phyloP scores from a whole-genome alignment of 78 protist genomes.

The Dictyostelium brefeldianum region DNA sequence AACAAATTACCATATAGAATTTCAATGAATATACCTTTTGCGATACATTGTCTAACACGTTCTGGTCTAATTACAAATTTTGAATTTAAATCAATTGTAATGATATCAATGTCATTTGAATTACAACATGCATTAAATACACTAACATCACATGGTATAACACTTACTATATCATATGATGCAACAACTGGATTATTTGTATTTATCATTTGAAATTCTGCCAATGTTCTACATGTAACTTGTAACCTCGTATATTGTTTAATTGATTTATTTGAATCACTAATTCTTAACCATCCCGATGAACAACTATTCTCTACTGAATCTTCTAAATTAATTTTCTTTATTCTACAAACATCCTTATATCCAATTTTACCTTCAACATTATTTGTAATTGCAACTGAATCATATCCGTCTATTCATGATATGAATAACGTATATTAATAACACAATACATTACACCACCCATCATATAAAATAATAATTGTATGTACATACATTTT shows the following conservation, averaged over 20 bases:
- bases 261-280: not conserved
- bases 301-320: not conserved
- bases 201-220: conserved; percentile 39
- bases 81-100: conserved; percentile 18
- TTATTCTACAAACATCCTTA: conserved; percentile 34
- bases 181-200: conserved; percentile 41
- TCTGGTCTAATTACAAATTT: conserved; percentile 36
- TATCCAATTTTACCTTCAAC: conserved; percentile 58
- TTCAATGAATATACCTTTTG: conserved; percentile 66
- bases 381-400: conserved; percentile 60
- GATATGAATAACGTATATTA: not conserved
- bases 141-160: not conserved
- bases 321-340: not conserved
- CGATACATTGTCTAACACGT: conserved; percentile 42
- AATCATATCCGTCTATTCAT: conserved; percentile 45
- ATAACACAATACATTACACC: no score
- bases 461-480: no score
- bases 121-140: conserved; percentile 63
- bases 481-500: not conserved
- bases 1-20: conserved; percentile 10
- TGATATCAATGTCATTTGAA: conserved; percentile 53
- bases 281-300: conserved; percentile 51
- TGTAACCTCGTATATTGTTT: conserved; percentile 66
- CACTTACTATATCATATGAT: conserved; percentile 44
- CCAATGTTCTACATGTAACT: conserved; percentile 30